Percentiles rank a stretch among this genome's conserved stretches.
phyloP scores from a whole-genome alignment of 352 stramenopile species.

The Phytophthora pseudosyringae region DNA sequence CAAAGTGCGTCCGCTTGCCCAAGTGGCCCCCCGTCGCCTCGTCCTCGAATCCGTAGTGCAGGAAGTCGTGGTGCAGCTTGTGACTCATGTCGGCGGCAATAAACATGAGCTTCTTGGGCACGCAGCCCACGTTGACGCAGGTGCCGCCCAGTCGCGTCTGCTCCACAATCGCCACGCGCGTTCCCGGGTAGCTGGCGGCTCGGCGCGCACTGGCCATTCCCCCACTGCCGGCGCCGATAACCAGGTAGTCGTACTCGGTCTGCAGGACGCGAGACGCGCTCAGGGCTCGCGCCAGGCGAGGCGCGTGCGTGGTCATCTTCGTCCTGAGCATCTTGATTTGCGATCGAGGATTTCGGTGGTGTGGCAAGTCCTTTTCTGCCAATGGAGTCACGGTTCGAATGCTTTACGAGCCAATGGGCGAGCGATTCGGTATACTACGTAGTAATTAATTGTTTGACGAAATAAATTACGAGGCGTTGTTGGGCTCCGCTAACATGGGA shows the following conservation, averaged over 20 bases:
- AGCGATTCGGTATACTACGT: conserved; percentile 17
- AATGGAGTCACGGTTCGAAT: not conserved
- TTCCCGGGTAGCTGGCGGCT: conserved; percentile 83
- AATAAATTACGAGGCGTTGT: conserved; percentile 33
- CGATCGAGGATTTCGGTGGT: conserved; percentile 15
- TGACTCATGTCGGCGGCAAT: conserved; percentile 73
- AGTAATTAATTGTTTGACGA: conserved; percentile 21
- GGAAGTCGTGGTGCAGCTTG: conserved; percentile 54
- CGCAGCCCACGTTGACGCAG: conserved; percentile 99
- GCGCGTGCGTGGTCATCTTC: conserved; percentile 10
- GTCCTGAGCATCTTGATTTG: conserved; percentile 29
- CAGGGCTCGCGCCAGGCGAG: conserved; percentile 24
- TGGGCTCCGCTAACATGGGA: not conserved
- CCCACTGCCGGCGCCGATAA: conserved; percentile 92
- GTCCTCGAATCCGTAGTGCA: conserved; percentile 69
- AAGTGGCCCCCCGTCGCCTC: conserved; percentile 39
- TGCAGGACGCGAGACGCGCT: conserved; percentile 17
- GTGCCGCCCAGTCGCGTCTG: conserved; percentile 92
- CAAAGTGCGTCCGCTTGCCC: conserved; percentile 62
- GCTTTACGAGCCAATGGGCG: conserved; percentile 21
- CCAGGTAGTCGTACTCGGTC: conserved; percentile 84
- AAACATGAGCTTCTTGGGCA: conserved; percentile 99
- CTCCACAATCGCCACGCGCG: conserved; percentile 96
- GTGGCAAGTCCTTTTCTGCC: conserved; percentile 16
- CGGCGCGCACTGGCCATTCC: conserved; percentile 94